A percentile compares a stretch with the other conserved stretches of the same genome.
These are phyloP conservation scores for Stephania yunnanensis DNA, from an alignment of 164 flowering plant genomes.

Conservation along the genomic window DNA sequence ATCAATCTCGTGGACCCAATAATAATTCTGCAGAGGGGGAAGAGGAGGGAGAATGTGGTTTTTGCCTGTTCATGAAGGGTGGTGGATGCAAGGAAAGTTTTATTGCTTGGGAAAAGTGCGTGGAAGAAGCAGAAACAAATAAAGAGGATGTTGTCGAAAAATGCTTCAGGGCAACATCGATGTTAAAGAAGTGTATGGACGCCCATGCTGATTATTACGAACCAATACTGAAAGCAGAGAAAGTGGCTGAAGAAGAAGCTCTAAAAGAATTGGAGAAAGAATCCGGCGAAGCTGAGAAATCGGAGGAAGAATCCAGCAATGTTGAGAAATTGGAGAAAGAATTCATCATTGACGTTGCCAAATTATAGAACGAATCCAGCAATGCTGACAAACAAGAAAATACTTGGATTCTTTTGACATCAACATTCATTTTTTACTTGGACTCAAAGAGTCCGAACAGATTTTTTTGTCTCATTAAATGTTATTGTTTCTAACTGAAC, in stretches of 20 bases:
- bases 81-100: conserved; percentile 80
- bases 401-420: background rate
- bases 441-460: too few relatives aligned
- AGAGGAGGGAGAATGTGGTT: conserved; percentile 75
- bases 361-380: conserved; percentile 38
- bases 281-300: conserved; percentile 11
- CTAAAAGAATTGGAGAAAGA: conserved; percentile 43
- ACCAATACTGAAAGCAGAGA: conserved; percentile 68
- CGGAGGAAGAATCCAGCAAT: conserved; percentile 14
- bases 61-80: conserved; percentile 85
- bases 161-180: conserved; percentile 47
- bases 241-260: conserved; percentile 50
- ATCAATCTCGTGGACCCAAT: conserved; percentile 9
- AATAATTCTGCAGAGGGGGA: conserved; percentile 9
- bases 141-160: conserved; percentile 65
- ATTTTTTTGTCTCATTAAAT: background rate
- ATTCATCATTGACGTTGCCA: conserved; percentile 16
- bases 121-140: conserved; percentile 63
- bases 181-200: conserved; percentile 77
- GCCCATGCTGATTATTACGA: conserved; percentile 73
- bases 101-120: conserved; percentile 72
- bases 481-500: background rate
- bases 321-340: conserved; percentile 42
- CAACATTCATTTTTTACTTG: background rate
- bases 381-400: conserved; percentile 12